Evolutionary conservation across 345 rosid genomes (phyloP).

Genomic region (Boechera stricta): DNA sequence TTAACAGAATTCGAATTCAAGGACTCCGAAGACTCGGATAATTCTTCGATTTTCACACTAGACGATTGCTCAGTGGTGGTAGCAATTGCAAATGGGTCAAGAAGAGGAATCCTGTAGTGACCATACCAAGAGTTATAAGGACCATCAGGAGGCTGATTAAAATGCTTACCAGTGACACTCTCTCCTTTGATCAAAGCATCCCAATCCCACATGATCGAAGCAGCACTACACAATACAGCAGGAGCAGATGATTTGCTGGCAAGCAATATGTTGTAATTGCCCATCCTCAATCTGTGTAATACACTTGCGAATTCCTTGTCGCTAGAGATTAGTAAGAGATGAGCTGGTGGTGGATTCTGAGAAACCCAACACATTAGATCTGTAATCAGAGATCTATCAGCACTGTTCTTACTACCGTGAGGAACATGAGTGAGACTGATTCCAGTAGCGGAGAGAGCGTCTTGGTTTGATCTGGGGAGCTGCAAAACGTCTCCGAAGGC

Average conservation of each 20-base stretch:
- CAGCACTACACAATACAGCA: slow-evolving; percentile 84
- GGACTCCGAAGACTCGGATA: slow-evolving; percentile 31
- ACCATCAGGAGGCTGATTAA: slow-evolving; percentile 97
- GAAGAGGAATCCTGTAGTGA: slow-evolving; percentile 66
- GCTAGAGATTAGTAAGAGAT: slow-evolving; percentile 80
- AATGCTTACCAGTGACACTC: slow-evolving; percentile 59
- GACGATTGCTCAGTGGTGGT: slow-evolving; percentile 45
- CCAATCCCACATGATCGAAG: slow-evolving; percentile 98
- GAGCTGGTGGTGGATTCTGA: slow-evolving; percentile 97
- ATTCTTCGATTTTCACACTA: slow-evolving; percentile 40
- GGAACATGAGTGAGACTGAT: slow-evolving; percentile 80
- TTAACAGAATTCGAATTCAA: slow-evolving; percentile 22
- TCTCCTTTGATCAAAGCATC: slow-evolving; percentile 64
- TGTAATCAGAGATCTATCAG: slow-evolving; percentile 73
- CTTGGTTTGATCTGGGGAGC: slow-evolving; percentile 68
- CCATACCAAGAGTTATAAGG: slow-evolving; percentile 98
- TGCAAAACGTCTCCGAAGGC: slow-evolving; percentile 84
- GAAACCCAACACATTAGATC: slow-evolving; percentile 91
- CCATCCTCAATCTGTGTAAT: slow-evolving; percentile 87
- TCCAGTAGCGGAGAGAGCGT: slow-evolving; percentile 84
- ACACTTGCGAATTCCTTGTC: slow-evolving; percentile 71
- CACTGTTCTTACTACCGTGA: slow-evolving; percentile 79
- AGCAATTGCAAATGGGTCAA: slow-evolving; percentile 61
- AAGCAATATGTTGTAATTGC: slow-evolving; percentile 85
- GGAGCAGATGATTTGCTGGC: slow-evolving; percentile 62